These are phyloP conservation scores for Gaeumannomyces sp. DNA, from an alignment of 2,329 filamentous ascomycete genomes.

Conservation along the genomic window DNA sequence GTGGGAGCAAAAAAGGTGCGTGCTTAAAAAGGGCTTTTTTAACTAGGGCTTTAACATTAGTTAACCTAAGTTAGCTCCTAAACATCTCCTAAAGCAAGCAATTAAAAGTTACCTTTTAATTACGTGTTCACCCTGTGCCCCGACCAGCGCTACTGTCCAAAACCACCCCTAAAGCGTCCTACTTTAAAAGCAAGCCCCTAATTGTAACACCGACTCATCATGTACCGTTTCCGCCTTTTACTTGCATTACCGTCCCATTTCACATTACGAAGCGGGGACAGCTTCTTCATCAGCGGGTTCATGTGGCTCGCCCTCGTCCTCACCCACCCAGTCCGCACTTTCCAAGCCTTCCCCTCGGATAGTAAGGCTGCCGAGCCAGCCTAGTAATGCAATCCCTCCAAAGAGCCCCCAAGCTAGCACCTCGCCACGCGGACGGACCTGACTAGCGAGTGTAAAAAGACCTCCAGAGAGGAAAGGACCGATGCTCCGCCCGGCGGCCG, in stretches of 20 bases:
- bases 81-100: too few relatives aligned
- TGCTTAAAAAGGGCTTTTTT: too few relatives aligned
- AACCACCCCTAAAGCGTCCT: too few relatives aligned
- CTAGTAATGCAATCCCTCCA: slow-evolving; percentile 72
- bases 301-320: slow-evolving; percentile 27
- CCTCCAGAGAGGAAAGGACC: slow-evolving; percentile 85
- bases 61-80: too few relatives aligned
- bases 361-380: slow-evolving; percentile 72
- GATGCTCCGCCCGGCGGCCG: slow-evolving; percentile 79
- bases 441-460: slow-evolving; percentile 73
- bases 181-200: too few relatives aligned
- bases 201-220: too few relatives aligned
- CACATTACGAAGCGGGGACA: neutral
- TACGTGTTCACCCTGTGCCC: too few relatives aligned
- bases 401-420: slow-evolving; percentile 82
- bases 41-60: too few relatives aligned
- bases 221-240: too few relatives aligned
- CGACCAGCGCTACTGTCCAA: too few relatives aligned
- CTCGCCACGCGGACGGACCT: slow-evolving; percentile 73
- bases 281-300: slow-evolving; percentile 17
- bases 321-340: slow-evolving; percentile 47
- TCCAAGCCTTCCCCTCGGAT: slow-evolving; percentile 61
- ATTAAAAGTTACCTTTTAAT: too few relatives aligned
- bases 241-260: neutral
- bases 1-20: too few relatives aligned